A percentile compares a stretch with the other conserved stretches of the same genome.
These are phyloP conservation scores for Monosporascus sp. DNA, from an alignment of 2,329 filamentous ascomycete genomes.

Conservation along the genomic window DNA sequence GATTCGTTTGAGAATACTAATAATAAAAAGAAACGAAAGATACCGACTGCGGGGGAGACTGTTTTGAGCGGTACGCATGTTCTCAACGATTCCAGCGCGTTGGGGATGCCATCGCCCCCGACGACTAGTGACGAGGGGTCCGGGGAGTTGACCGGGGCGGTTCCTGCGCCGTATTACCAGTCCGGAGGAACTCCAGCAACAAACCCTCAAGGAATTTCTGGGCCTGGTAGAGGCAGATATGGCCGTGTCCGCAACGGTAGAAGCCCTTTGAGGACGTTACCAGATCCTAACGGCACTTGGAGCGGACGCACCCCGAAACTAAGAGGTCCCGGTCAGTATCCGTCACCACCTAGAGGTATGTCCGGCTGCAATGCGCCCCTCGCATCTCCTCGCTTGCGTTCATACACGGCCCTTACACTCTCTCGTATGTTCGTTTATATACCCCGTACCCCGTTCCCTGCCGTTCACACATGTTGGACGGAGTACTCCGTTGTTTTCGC, in stretches of 20 bases:
- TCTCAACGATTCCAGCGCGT: constrained; percentile 28
- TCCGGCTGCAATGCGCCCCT: constrained; percentile 7
- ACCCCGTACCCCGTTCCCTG: too few species aligned
- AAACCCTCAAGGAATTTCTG: constrained; percentile 68
- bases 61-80: constrained; percentile 40
- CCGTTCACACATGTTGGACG: too few species aligned
- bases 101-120: constrained; percentile 28
- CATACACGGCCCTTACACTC: background rate
- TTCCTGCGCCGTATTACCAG: constrained; percentile 33
- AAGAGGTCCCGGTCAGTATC: constrained; percentile 36
- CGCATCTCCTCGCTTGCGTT: background rate
- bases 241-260: constrained; percentile 60
- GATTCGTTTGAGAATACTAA: constrained; percentile 98
- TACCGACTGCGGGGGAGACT: constrained; percentile 77
- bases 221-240: constrained; percentile 77
- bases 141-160: constrained; percentile 23
- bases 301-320: constrained; percentile 41
- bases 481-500: background rate
- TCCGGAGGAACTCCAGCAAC: constrained; percentile 46
- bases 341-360: constrained; percentile 40
- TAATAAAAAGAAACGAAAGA: constrained; percentile 99
- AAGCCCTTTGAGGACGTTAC: constrained; percentile 55
- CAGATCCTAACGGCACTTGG: constrained; percentile 55
- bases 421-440: too few species aligned
- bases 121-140: constrained; percentile 30